Conservation (phyloP, 805 yeast genomes). For the Pichia occidentalis region DNA sequence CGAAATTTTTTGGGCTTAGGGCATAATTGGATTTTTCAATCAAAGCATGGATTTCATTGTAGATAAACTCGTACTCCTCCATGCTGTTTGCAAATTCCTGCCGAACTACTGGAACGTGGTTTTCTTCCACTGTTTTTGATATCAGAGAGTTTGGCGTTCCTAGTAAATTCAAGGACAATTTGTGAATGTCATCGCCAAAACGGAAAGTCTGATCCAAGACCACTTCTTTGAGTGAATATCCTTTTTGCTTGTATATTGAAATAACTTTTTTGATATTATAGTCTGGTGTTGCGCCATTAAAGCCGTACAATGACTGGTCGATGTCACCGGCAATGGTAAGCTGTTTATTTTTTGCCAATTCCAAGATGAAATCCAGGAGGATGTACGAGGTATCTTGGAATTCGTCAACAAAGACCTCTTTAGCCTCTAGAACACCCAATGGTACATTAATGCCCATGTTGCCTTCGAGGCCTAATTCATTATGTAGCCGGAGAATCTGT, state of each 20-base stretch:
- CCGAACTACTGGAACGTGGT: conserved; percentile 20
- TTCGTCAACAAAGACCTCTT: conserved; percentile 51
- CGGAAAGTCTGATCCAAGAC: conserved; percentile 50
- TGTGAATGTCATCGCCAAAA: conserved; percentile 50
- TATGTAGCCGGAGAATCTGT: not conserved
- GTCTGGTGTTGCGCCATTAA: conserved; percentile 43
- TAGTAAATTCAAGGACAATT: conserved; percentile 33
- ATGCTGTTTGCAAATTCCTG: conserved; percentile 22
- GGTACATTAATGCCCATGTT: not conserved
- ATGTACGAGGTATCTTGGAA: conserved; percentile 62
- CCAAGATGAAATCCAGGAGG: conserved; percentile 38
- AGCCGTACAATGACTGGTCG: conserved; percentile 62
- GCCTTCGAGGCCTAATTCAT: not conserved
- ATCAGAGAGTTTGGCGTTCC: conserved; percentile 14
- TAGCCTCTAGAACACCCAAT: not conserved
- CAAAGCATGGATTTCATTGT: conserved; percentile 38
- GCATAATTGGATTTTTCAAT: conserved; percentile 36
- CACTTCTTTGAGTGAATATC: conserved; percentile 22
- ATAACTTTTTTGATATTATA: conserved; percentile 21
- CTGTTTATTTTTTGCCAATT: conserved; percentile 39
- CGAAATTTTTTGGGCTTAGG: conserved; percentile 42
- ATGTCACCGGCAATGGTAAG: conserved; percentile 66
- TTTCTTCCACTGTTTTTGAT: conserved; percentile 17
- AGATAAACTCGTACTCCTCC: conserved; percentile 40
- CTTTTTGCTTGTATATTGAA: conserved; percentile 15